Conservation (phyloP, 2,329 filamentous ascomycete genomes). For the Lachnellula hyalina region DNA sequence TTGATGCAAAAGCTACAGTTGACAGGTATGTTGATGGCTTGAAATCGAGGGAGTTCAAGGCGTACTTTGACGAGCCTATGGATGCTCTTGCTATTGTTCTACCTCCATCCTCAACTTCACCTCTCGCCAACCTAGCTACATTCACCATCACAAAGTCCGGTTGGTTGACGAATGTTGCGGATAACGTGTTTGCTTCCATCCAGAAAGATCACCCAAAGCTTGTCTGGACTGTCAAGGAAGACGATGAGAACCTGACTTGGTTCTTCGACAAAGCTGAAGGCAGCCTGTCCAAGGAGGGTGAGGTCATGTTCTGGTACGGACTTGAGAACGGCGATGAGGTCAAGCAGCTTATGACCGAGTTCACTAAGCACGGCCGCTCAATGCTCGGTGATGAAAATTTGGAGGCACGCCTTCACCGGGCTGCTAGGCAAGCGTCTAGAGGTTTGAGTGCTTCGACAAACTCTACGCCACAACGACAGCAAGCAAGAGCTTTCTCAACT, state of each 20-base stretch:
- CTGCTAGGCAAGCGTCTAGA: constrained; percentile 62
- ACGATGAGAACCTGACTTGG: constrained; percentile 96
- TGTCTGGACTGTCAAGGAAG: constrained; percentile 93
- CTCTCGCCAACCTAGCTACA: constrained; percentile 78
- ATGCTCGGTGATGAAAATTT: constrained; percentile 90
- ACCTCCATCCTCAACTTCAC: constrained; percentile 59
- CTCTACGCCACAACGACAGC: constrained; percentile 47
- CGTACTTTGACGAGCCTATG: constrained; percentile 92
- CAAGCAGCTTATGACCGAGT: constrained; percentile 76
- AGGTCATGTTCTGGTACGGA: constrained; percentile 89
- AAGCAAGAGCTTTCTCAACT: constrained; percentile 65
- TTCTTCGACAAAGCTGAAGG: constrained; percentile 97
- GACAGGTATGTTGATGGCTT: constrained; percentile 82
- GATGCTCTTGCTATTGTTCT: constrained; percentile 87
- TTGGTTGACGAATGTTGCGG: constrained; percentile 90
- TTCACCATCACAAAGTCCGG: constrained; percentile 91
- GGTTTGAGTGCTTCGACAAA: constrained; percentile 46
- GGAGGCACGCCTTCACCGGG: constrained; percentile 75
- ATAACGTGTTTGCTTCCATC: constrained; percentile 89
- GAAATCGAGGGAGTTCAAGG: constrained; percentile 73
- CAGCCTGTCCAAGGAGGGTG: constrained; percentile 77
- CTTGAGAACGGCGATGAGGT: constrained; percentile 78
- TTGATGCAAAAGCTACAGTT: constrained; percentile 77
- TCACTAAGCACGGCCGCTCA: constrained; percentile 72
- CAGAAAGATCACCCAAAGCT: constrained; percentile 90